phyloP scores from a whole-genome alignment of 2,329 filamentous ascomycete genomes.

The Raffaelea deltoideospora region DNA sequence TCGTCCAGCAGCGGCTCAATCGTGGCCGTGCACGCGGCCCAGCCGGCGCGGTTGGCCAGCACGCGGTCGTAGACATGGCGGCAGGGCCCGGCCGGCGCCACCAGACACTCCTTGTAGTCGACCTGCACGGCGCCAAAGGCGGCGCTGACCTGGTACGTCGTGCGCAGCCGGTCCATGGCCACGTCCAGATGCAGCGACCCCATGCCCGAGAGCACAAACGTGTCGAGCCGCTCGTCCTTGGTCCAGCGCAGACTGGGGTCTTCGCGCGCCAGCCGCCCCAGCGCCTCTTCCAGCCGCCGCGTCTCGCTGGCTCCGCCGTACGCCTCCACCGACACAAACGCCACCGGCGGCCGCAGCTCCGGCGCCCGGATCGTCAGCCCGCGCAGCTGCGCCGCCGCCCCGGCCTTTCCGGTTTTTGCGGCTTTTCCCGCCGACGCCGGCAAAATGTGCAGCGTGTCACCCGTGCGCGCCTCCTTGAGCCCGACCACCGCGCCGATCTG shows the following conservation, averaged over 20 bases:
- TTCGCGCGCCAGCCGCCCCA: slow-evolving; percentile 70
- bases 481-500: slow-evolving; percentile 92
- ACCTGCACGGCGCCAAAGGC: slow-evolving; percentile 86
- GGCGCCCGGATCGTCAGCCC: slow-evolving; percentile 76
- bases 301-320: slow-evolving; percentile 45
- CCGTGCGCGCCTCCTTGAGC: slow-evolving; percentile 80
- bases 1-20: slow-evolving; percentile 44
- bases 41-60: slow-evolving; percentile 65
- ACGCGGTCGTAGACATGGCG: slow-evolving; percentile 59
- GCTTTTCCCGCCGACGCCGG: slow-evolving; percentile 34
- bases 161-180: slow-evolving; percentile 71
- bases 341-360: slow-evolving; percentile 80
- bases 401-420: too few species aligned
- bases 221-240: slow-evolving; percentile 76
- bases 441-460: slow-evolving; percentile 77
- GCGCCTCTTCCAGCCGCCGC: slow-evolving; percentile 61
- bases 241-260: slow-evolving; percentile 82
- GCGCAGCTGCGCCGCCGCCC: slow-evolving; percentile 53
- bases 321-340: slow-evolving; percentile 86
- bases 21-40: slow-evolving; percentile 56
- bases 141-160: slow-evolving; percentile 77
- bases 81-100: slow-evolving; percentile 37
- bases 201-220: slow-evolving; percentile 91
- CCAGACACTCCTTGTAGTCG: slow-evolving; percentile 77
- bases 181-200: slow-evolving; percentile 92